A percentile compares a stretch with the other conserved stretches of the same genome.
These are phyloP conservation scores for Beauveria scarabaeidicola DNA, from an alignment of 2,329 filamentous ascomycete genomes.

Conservation along the genomic window DNA sequence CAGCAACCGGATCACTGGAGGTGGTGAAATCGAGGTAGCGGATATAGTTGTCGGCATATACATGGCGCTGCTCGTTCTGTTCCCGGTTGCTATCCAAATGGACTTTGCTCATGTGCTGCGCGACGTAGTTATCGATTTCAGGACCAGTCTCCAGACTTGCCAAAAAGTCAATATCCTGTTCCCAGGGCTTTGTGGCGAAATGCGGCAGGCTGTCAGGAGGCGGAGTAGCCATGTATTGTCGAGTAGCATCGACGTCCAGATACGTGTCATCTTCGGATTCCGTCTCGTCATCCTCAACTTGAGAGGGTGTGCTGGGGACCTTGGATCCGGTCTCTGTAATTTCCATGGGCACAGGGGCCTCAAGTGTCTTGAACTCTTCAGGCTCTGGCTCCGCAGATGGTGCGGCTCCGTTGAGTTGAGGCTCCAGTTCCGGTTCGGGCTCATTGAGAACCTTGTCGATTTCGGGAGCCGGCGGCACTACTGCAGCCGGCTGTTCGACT, in stretches of 20 bases:
- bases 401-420: not conserved
- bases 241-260: constrained; percentile 39
- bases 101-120: constrained; percentile 35
- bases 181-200: constrained; percentile 38
- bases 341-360: constrained; percentile 17
- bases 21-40: constrained; percentile 47
- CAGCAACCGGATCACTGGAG: constrained; percentile 45
- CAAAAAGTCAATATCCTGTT: constrained; percentile 37
- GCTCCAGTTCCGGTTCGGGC: not conserved
- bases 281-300: constrained; percentile 42
- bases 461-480: not conserved
- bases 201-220: constrained; percentile 45
- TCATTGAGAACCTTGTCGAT: not conserved
- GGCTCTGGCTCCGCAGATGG: not conserved
- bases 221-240: constrained; percentile 45
- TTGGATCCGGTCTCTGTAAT: constrained; percentile 25
- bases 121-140: constrained; percentile 36
- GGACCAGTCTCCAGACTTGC: constrained; percentile 32
- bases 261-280: constrained; percentile 47
- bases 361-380: not conserved
- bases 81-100: constrained; percentile 27
- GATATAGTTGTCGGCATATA: constrained; percentile 41
- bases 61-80: constrained; percentile 30
- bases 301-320: constrained; percentile 39
- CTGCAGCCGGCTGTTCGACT: not conserved